phyloP scores from a whole-genome alignment of 2,329 filamentous ascomycete species.

The Didymella pomorum region DNA sequence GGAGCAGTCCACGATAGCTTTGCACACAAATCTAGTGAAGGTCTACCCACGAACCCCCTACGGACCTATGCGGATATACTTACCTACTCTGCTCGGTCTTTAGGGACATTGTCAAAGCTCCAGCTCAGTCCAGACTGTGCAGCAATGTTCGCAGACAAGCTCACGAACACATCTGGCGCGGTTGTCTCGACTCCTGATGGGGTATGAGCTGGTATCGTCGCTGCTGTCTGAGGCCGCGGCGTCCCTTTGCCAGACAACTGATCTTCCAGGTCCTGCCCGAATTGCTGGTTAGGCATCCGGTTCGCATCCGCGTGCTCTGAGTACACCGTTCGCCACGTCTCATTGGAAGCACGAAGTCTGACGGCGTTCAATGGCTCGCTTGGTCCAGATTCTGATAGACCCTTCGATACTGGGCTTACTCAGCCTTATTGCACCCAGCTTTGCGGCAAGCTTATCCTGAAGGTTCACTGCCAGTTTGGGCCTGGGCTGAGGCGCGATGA shows the following conservation, averaged over 20 bases:
- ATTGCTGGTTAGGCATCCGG: background rate
- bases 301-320: background rate
- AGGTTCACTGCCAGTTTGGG: background rate
- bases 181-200: no score
- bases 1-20: no score
- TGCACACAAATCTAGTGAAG: no score
- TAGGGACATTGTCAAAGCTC: no score
- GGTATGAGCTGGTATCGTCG: no score
- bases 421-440: background rate
- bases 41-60: no score
- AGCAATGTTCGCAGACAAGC: no score
- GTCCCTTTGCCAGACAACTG: background rate
- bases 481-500: background rate
- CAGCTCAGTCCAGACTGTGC: no score
- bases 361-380: background rate
- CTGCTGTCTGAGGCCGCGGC: no score
- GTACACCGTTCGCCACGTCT: conserved; percentile 2
- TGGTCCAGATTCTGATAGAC: background rate
- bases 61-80: no score
- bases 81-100: no score
- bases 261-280: background rate
- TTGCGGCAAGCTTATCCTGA: conserved; percentile 3
- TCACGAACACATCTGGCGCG: no score
- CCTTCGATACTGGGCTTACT: background rate
- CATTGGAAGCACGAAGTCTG: background rate